Evolutionary conservation across 108 stramenopile genomes (phyloP).

Genomic region (Cylindrotheca closterium): DNA sequence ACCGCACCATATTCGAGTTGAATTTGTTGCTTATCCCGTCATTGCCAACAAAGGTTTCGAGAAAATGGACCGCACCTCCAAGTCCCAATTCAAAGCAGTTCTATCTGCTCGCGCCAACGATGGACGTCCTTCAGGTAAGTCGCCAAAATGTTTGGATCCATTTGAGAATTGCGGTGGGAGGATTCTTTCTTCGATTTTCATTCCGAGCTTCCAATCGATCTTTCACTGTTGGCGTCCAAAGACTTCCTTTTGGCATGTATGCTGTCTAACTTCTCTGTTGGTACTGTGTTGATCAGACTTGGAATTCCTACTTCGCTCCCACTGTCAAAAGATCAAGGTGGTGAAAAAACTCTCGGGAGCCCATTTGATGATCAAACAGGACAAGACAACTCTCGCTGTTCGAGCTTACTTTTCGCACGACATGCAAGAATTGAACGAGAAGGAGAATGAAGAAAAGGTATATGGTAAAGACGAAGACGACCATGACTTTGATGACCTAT

Average conservation of each 20-base stretch:
- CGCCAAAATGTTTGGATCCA: no score
- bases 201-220: no score
- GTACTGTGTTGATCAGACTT: no score
- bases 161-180: neutral
- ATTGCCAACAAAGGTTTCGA: no score
- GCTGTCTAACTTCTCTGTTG: no score
- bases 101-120: conserved; percentile 12
- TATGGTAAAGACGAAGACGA: neutral
- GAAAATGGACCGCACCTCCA: neutral
- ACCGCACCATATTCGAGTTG: no score
- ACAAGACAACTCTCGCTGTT: conserved; percentile 1
- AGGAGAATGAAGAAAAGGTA: neutral
- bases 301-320: conserved; percentile 12
- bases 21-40: no score
- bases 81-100: conserved; percentile 1
- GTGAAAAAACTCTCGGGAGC: conserved; percentile 17
- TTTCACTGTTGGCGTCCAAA: no score
- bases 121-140: conserved; percentile 16
- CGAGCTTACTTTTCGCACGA: conserved; percentile 20
- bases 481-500: conserved; percentile 5
- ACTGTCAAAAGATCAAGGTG: conserved; percentile 21
- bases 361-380: conserved; percentile 13
- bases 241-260: no score
- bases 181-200: no score
- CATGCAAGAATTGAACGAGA: neutral